Conservation (phyloP, 768 basidiomycete genomes). For the Boletus subparvulus region DNA sequence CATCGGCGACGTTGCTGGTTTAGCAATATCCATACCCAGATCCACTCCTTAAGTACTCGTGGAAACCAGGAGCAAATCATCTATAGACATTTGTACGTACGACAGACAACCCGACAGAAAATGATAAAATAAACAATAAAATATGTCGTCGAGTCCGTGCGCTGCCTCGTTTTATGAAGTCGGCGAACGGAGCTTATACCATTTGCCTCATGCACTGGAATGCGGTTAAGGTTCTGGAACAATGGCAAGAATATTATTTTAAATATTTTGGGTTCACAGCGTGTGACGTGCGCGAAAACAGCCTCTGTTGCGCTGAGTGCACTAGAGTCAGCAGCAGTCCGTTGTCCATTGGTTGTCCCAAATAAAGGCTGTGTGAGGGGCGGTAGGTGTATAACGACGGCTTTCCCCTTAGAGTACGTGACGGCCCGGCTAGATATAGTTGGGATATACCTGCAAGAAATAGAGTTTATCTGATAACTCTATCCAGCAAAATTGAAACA, state of each 20-base stretch:
- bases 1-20: background rate
- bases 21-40: conserved; percentile 4
- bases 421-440: background rate
- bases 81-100: conserved; percentile 7
- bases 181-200: background rate
- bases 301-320: background rate
- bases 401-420: background rate
- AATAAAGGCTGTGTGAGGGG: background rate
- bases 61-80: conserved; percentile 2
- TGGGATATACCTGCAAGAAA: background rate
- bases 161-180: background rate
- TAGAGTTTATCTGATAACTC: conserved; percentile 7
- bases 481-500: background rate
- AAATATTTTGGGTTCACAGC: background rate
- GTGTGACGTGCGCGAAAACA: background rate
- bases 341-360: background rate
- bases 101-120: conserved; percentile 1
- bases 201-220: background rate
- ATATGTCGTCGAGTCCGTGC: background rate
- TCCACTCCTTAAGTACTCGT: background rate
- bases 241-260: background rate
- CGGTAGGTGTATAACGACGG: background rate
- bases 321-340: background rate
- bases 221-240: background rate
- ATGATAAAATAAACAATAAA: background rate